phyloP scores from a whole-genome alignment of 1,284 basidiomycete genomes.

The Taiwanofungus camphoratus region DNA sequence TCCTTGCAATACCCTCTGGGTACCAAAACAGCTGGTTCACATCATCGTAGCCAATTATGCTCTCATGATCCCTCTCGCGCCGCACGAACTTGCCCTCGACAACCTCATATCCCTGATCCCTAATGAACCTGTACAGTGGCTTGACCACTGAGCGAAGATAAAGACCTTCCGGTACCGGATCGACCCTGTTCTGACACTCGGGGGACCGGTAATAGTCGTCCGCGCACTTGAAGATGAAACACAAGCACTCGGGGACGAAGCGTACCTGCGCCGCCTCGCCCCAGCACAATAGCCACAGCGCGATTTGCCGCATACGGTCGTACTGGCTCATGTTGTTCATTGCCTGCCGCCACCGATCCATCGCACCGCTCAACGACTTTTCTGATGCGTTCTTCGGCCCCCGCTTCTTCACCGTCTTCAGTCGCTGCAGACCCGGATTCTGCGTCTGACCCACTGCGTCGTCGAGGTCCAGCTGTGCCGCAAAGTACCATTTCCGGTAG shows the following conservation, averaged over 20 bases:
- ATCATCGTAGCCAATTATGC: constrained; percentile 98
- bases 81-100: constrained; percentile 94
- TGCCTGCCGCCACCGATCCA: constrained; percentile 92
- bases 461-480: constrained; percentile 97
- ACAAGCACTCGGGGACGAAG: constrained; percentile 96
- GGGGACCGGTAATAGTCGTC: constrained; percentile 99
- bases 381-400: constrained; percentile 65
- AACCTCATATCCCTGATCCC: constrained; percentile 98
- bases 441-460: constrained; percentile 93
- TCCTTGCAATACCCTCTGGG: constrained; percentile 95
- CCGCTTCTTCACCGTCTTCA: constrained; percentile 62
- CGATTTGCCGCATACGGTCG: constrained; percentile 94
- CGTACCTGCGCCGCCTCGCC: constrained; percentile 98
- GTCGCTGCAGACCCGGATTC: constrained; percentile 84
- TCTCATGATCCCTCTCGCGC: constrained; percentile 89
- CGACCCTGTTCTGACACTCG: constrained; percentile 94
- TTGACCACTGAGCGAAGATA: constrained; percentile 91
- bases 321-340: constrained; percentile 99
- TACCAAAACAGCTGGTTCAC: constrained; percentile 99
- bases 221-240: constrained; percentile 99
- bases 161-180: constrained; percentile 92
- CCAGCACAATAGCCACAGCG: constrained; percentile 95
- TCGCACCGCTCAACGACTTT: constrained; percentile 85
- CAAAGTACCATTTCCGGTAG: constrained; percentile 99
- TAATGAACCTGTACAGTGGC: constrained; percentile 95